Evolutionary conservation across 441 rosid genomes (phyloP).

Genomic region (Bocquillonia castaneifolia): DNA sequence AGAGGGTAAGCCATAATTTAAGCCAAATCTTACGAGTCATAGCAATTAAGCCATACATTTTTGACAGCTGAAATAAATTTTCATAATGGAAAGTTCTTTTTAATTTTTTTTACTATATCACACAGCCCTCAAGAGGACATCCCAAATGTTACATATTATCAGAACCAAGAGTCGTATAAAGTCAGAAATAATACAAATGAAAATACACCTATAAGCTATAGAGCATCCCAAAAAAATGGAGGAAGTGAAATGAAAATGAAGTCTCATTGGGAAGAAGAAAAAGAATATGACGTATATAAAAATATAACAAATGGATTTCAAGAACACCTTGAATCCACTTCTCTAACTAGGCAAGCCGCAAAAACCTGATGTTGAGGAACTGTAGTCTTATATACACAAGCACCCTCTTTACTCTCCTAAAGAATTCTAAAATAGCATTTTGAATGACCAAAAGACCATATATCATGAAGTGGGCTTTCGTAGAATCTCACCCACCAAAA

Average conservation of each 20-base stretch:
- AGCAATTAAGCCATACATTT: too few species aligned
- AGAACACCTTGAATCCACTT: slow-evolving; percentile 23
- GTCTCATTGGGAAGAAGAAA: neutral
- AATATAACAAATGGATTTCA: slow-evolving; percentile 26
- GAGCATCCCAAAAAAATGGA: neutral
- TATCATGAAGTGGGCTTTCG: slow-evolving; percentile 15
- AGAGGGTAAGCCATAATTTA: too few species aligned
- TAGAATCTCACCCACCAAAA: slow-evolving; percentile 18
- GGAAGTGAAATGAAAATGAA: neutral
- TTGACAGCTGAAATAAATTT: neutral
- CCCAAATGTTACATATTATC: neutral
- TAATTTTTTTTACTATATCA: too few species aligned
- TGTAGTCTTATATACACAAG: slow-evolving; percentile 27
- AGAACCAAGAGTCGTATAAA: neutral
- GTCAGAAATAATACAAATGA: neutral
- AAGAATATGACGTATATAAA: neutral
- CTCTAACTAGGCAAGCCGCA: slow-evolving; percentile 11
- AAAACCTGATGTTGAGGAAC: slow-evolving; percentile 17
- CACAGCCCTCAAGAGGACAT: neutral
- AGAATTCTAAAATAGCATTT: slow-evolving; percentile 2
- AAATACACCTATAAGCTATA: neutral
- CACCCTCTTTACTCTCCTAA: slow-evolving; percentile 10
- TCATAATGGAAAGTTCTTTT: neutral
- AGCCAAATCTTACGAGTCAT: too few species aligned
- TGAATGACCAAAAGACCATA: slow-evolving; percentile 10